phyloP scores from a whole-genome alignment of 441 rosid genomes.

The Corymbia calophylla region DNA sequence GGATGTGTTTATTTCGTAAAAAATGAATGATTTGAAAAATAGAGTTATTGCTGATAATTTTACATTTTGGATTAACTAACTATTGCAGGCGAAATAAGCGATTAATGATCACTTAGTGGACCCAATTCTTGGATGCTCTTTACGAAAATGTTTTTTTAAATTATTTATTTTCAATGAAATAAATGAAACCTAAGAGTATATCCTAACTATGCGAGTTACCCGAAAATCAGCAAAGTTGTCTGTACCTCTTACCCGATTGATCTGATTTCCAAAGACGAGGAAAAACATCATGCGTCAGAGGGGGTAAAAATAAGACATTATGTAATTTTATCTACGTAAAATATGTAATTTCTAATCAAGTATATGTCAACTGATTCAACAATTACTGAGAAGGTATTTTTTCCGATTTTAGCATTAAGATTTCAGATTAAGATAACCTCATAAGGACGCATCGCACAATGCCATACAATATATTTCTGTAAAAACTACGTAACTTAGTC shows the following conservation, averaged over 20 bases:
- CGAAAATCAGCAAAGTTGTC: not conserved
- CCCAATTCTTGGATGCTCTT: not conserved
- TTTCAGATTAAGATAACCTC: not conserved
- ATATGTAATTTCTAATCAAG: not conserved
- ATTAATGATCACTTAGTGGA: not conserved
- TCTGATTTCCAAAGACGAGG: not conserved
- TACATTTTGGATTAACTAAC: not conserved
- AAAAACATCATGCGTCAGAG: not conserved
- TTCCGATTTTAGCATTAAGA: not conserved
- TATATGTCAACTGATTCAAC: not conserved
- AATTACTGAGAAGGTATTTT: not conserved
- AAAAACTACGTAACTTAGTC: not conserved
- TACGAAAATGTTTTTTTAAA: not conserved
- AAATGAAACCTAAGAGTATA: not conserved
- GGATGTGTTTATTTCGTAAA: not conserved
- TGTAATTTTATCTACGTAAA: too few relatives aligned
- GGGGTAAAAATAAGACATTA: not conserved
- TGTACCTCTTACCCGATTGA: not conserved
- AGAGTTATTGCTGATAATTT: not conserved
- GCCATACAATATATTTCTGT: not conserved
- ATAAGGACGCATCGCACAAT: not conserved
- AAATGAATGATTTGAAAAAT: not conserved
- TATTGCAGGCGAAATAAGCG: not conserved
- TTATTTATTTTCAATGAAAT: accelerated
- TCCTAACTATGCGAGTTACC: not conserved